Evolutionary conservation across 2,329 filamentous ascomycete genomes (phyloP), one percentile per base, ranked within the genome.

Genomic region (Exserohilum rostratum): DNA sequence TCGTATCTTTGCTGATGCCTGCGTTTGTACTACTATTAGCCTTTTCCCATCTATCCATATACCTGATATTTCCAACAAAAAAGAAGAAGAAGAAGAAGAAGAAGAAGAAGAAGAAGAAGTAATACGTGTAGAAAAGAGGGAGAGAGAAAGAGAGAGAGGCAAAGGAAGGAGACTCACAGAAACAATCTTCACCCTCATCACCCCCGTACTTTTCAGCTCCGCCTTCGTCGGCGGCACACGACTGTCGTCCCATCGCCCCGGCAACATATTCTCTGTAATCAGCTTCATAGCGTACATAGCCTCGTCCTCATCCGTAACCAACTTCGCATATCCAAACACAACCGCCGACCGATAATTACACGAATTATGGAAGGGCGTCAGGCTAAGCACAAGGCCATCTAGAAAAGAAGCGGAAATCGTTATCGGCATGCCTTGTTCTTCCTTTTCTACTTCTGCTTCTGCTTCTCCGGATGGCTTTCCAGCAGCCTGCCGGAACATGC

Each of bases 401-500:
- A 76, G 60, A 18, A 62, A 53, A 2, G 58, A 66, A n/a, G 42
- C 43, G 17, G 52, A 40, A 0, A 55, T 25, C 11, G 46, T 45
- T 0, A 55, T 34, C 3, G 52, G 50, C 17, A 53, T 18, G 2
- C 50, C 17, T 6, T 42, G 6, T 29, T 42, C 7, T 15, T 42
- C 34, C 18, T 37, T 6, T 35, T 35, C n/a, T 18, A 15, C 22
- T 6, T 17, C 17, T n/a, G 9, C 6, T 5, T 37, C 11, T 12
- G 12, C 31, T 33, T 13, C 9, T 13, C 27, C 13, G 2, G 39
- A 9, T 3, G 38, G 10, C 10, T 12, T 6, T 15, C 11, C 7
- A 3, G 20, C 22, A 1, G 39, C 9, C 6, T 12, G 3, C 25
- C 17, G 46, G 58, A 93, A 89, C 30, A 96, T 80, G 6, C 91